Evolutionary conservation across 2,329 filamentous ascomycete species (phyloP).

Genomic region (Delphinella strobiligena): DNA sequence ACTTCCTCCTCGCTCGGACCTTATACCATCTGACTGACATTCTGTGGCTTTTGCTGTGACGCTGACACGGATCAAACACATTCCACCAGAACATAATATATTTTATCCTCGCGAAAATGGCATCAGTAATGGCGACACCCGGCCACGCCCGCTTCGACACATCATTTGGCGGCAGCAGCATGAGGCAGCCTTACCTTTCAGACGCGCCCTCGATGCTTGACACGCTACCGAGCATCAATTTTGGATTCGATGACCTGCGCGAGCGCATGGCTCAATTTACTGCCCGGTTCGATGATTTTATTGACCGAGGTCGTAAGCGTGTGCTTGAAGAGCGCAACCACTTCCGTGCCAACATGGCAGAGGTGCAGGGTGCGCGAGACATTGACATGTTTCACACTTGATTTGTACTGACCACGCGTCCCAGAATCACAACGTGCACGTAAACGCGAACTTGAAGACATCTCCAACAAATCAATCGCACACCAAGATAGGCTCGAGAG

Average conservation of each 20-base stretch:
- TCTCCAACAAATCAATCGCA: slow-evolving; percentile 56
- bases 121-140: slow-evolving; percentile 24
- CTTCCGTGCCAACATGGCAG: slow-evolving; percentile 80
- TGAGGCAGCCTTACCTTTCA: slow-evolving; percentile 42
- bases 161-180: slow-evolving; percentile 52
- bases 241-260: slow-evolving; percentile 90
- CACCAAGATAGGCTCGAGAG: slow-evolving; percentile 65
- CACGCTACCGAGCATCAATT: slow-evolving; percentile 78
- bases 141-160: slow-evolving; percentile 49
- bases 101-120: slow-evolving; percentile 14
- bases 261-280: slow-evolving; percentile 93
- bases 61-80: no score
- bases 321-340: slow-evolving; percentile 89
- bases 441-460: slow-evolving; percentile 75
- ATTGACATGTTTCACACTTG: background rate
- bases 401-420: slow-evolving; percentile 7
- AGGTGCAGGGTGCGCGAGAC: slow-evolving; percentile 71
- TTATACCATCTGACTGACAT: no score
- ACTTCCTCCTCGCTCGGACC: no score
- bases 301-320: slow-evolving; percentile 78
- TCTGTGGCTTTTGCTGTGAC: no score
- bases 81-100: no score
- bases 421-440: slow-evolving; percentile 86
- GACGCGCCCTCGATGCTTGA: slow-evolving; percentile 58
- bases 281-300: slow-evolving; percentile 80